phyloP scores from a whole-genome alignment of 805 yeast genomes.

The Torulaspora indica region DNA sequence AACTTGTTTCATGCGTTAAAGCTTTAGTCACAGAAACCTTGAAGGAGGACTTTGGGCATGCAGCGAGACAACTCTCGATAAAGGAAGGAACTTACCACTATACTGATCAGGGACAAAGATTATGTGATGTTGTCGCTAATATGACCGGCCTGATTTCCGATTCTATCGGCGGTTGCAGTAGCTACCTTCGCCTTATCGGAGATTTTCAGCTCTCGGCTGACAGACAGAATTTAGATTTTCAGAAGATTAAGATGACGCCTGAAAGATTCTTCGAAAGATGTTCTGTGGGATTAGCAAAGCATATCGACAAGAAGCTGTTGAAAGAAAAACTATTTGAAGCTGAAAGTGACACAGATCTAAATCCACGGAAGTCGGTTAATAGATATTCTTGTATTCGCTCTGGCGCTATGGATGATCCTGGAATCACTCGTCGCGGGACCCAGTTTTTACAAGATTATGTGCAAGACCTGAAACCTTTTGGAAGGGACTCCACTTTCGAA shows the following conservation, averaged over 20 bases:
- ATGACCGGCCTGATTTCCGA: slow-evolving; percentile 52
- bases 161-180: slow-evolving; percentile 48
- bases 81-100: slow-evolving; percentile 44
- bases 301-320: slow-evolving; percentile 33
- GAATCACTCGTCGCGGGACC: slow-evolving; percentile 27
- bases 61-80: slow-evolving; percentile 22
- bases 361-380: slow-evolving; percentile 15
- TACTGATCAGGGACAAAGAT: slow-evolving; percentile 62
- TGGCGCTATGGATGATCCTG: slow-evolving; percentile 23
- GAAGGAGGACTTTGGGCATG: slow-evolving; percentile 35
- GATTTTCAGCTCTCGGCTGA: slow-evolving; percentile 57
- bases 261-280: slow-evolving; percentile 57
- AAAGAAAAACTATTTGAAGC: slow-evolving; percentile 17
- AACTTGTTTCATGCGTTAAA: slow-evolving; percentile 60
- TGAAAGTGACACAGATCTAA: background rate
- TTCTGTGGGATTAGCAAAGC: slow-evolving; percentile 53
- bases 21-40: slow-evolving; percentile 53
- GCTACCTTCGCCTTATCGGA: slow-evolving; percentile 53
- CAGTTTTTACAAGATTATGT: slow-evolving; percentile 35
- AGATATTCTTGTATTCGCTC: slow-evolving; percentile 38
- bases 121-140: slow-evolving; percentile 55
- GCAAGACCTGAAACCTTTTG: slow-evolving; percentile 36
- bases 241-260: slow-evolving; percentile 52
- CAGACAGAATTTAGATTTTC: slow-evolving; percentile 64
- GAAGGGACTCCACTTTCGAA: slow-evolving; percentile 38